Conservation (phyloP, 345 rosid genomes). For the Gossypium ekmanianum region DNA sequence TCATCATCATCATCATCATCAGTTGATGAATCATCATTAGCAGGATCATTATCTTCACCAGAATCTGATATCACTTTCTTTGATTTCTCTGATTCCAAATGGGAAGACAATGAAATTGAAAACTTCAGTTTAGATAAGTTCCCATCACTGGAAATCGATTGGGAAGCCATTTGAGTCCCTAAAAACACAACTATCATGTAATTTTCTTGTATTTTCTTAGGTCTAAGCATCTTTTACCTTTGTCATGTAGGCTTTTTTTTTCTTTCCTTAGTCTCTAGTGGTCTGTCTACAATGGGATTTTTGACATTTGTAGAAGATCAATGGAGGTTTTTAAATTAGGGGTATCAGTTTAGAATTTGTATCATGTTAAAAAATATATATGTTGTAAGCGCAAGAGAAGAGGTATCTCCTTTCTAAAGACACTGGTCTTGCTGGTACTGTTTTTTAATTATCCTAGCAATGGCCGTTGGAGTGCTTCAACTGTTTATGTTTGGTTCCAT, state of each 20-base stretch:
- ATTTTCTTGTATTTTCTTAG: constrained; percentile 1
- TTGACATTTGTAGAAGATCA: constrained; percentile 45
- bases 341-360: constrained; percentile 12
- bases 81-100: constrained; percentile 42
- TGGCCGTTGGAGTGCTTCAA: background rate
- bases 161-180: constrained; percentile 60
- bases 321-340: constrained; percentile 17
- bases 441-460: background rate
- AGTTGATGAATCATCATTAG: constrained; percentile 47
- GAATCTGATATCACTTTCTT: constrained; percentile 55
- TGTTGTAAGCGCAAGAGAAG: background rate
- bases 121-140: constrained; percentile 50
- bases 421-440: constrained; percentile 29
- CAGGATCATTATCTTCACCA: constrained; percentile 53
- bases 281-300: constrained; percentile 53
- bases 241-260: background rate
- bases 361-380: constrained; percentile 18
- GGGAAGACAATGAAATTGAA: constrained; percentile 40
- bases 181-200: constrained; percentile 4
- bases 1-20: constrained; percentile 26
- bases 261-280: background rate
- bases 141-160: constrained; percentile 86
- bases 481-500: background rate
- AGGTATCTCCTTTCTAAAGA: background rate
- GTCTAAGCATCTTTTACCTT: background rate